These are phyloP conservation scores for Lactuca saligna DNA, from an alignment of 129 eudicot species.

Conservation along the genomic window DNA sequence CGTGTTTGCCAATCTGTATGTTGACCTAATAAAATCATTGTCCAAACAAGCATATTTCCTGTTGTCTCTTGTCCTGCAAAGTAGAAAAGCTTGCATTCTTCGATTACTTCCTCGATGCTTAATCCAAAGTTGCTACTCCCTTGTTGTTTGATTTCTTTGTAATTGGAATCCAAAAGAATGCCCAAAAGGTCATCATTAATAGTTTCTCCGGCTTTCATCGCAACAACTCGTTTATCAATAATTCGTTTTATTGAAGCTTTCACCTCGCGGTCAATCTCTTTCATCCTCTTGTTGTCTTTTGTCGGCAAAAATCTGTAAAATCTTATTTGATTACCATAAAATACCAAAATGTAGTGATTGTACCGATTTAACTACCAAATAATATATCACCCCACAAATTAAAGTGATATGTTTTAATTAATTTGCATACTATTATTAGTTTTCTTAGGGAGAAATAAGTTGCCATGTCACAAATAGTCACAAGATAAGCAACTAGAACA, in stretches of 20 bases:
- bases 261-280: constrained; percentile 22
- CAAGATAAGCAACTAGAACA: no score
- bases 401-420: neutral
- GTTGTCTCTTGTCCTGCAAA: constrained; percentile 33
- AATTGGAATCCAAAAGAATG: constrained; percentile 37
- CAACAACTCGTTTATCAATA: constrained; percentile 27
- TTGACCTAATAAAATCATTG: constrained; percentile 33
- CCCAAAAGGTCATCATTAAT: constrained; percentile 25
- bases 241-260: constrained; percentile 19
- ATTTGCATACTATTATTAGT: no score
- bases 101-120: constrained; percentile 27
- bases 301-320: constrained; percentile 27
- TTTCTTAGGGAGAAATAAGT: no score
- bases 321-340: neutral
- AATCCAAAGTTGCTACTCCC: constrained; percentile 17
- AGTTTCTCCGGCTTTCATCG: constrained; percentile 22
- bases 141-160: constrained; percentile 25
- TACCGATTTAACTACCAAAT: neutral
- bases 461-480: no score
- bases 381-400: neutral
- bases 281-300: constrained; percentile 29
- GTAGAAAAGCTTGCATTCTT: neutral
- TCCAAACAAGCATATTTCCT: constrained; percentile 29
- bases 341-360: neutral
- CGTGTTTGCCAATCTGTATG: constrained; percentile 28